Evolutionary conservation across 2,329 filamentous ascomycete genomes (phyloP).

Genomic region (Colletotrichum sp.): DNA sequence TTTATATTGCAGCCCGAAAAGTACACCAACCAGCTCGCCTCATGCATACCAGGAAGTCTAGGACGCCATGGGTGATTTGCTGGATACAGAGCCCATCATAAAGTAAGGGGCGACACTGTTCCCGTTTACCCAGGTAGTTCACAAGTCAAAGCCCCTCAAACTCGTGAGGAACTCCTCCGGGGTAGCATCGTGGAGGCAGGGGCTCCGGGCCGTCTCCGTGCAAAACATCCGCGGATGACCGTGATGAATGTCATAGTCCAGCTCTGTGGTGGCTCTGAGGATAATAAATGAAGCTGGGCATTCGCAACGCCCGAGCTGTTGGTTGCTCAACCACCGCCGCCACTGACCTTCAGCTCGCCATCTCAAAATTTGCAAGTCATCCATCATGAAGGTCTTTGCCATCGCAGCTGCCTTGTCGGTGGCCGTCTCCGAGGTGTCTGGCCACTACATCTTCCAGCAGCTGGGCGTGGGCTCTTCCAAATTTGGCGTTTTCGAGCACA

Average conservation of each 20-base stretch:
- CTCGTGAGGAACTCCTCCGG: neutral
- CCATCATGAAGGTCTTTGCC: slow-evolving; percentile 15
- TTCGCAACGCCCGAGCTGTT: neutral
- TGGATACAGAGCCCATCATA: neutral
- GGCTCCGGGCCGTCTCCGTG: neutral
- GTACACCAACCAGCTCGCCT: neutral
- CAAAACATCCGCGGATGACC: neutral
- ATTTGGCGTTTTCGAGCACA: slow-evolving; percentile 34
- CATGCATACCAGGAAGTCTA: neutral
- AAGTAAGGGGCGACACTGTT: neutral
- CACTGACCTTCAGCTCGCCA: neutral
- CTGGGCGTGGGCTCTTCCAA: slow-evolving; percentile 28
- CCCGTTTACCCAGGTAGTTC: neutral
- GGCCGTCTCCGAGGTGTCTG: slow-evolving; percentile 15
- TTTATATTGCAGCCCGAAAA: neutral
- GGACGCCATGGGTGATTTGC: neutral
- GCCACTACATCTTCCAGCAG: slow-evolving; percentile 35
- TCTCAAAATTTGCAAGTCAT: neutral
- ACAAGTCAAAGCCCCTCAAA: neutral
- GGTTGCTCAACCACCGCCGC: neutral
- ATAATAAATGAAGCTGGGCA: neutral
- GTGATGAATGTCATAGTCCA: neutral
- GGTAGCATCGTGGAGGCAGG: neutral
- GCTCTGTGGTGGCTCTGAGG: neutral
- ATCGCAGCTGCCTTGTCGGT: neutral